phyloP scores from a whole-genome alignment of 352 stramenopile genomes.

The Globisporangium iwayamae region DNA sequence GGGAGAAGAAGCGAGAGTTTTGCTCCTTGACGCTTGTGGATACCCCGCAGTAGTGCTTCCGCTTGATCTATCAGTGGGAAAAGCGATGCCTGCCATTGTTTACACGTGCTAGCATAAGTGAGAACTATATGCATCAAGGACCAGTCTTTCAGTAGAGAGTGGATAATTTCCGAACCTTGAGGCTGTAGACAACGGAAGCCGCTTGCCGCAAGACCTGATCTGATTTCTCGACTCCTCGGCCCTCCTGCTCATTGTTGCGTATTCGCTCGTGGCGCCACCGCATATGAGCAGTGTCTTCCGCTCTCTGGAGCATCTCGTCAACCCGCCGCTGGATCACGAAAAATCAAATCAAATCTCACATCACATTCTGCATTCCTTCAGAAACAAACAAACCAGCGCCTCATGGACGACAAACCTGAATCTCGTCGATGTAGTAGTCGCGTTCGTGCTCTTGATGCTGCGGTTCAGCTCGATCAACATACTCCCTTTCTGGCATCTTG shows the following conservation, averaged over 20 bases:
- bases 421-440: conserved; percentile 39
- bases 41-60: conserved; percentile 36
- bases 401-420: conserved; percentile 25
- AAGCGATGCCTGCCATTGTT: conserved; percentile 28
- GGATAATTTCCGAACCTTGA: conserved; percentile 28
- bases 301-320: conserved; percentile 41
- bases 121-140: too few relatives aligned
- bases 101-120: too few relatives aligned
- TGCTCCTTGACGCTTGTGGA: conserved; percentile 30
- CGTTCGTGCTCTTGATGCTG: background rate
- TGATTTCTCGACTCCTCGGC: conserved; percentile 12
- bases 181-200: conserved; percentile 42
- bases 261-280: conserved; percentile 14
- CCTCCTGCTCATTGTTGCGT: conserved; percentile 26
- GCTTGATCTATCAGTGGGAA: conserved; percentile 56
- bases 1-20: conserved; percentile 44
- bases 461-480: background rate
- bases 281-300: conserved; percentile 26
- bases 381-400: background rate
- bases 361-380: background rate
- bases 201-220: conserved; percentile 34
- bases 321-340: conserved; percentile 31
- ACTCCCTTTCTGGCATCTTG: background rate
- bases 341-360: background rate
- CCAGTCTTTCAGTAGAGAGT: background rate